Evolutionary conservation across 352 stramenopile species (phyloP), one percentile per base, ranked within the genome.

Genomic region (Blastocystis sp.): DNA sequence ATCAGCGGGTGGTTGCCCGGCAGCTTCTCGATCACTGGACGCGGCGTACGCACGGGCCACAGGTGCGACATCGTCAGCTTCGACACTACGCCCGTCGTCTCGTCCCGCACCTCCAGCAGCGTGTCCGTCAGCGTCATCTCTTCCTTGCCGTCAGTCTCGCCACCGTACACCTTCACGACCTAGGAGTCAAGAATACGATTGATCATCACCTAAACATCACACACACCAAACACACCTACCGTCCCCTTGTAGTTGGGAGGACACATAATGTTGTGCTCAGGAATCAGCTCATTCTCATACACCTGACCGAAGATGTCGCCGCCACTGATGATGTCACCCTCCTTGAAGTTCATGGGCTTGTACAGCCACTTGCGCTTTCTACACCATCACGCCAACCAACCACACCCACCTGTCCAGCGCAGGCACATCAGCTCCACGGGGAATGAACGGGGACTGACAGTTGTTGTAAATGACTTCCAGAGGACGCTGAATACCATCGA

Each of bases 401-500:
- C 8, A 27, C 18, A 69, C 4, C 34, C 87, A 49, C 54, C 86
- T 89, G 87, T 96, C 93, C 46, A 99, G 88, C 51, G 93, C 94
- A 4, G 94, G 90, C 51, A 98, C 93, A 88, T 98, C 96, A 54
- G 98, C 95, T 86, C 96, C 96, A 76, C 93, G 91, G 44, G 95
- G 94, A 29, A 99, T 96, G 90, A 98, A 99, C 54, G 93, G 86
- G 96, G 94, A 42, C 89, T 92, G 65, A 94, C 87, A 87, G 32
- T 65, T 78, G 59, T 93, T 90, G 78, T 93, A 94, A 89, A 99
- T 99, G 67, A 92, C 92, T 89, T 98, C 94, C 67, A 99, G 89
- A 40, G 96, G 96, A 87, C 96, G 94, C 89, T 99, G 96, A 89
- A 99, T 99, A 87, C 96, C 96, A 90, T 99, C 96, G 86, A 99